Base-by-base conservation (phyloP, 345 rosid species). In the Punica granatum region DNA sequence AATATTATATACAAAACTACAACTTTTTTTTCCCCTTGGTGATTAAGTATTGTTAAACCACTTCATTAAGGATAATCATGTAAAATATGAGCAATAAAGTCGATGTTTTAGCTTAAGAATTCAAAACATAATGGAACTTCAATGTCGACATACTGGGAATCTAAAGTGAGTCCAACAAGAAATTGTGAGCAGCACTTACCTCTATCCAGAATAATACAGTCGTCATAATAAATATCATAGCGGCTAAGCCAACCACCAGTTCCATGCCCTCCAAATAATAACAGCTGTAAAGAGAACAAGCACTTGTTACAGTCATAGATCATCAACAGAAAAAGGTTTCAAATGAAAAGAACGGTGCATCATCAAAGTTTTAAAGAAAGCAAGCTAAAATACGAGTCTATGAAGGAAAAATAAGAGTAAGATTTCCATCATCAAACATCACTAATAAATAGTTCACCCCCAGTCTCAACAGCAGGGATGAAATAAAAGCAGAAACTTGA, bases 181-280 rank as follows among this genome's bases (percentile, higher is more conserved):
- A 60, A 54, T 72, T 66, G 39, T 12, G 33, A 68, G 59, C 72
- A 78, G 60, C 58, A 74, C 77, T 72, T 73, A 94, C 99, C 88
- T 81, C 99, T 81, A 70, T 94, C 99, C 76, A 94, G 82, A 69
- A 94, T 78, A 63, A 91, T 71, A 78, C 83, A 86, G 70, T 94
- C 99, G 71, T 94, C 86, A 72, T 89, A 89, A 78, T 91, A 94
- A 67, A 94, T 85, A 69, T 94, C 96, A 67, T 94, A 94, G 64
- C 97, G 98, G 77, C 93, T 94, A 71, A 94, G 80, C 99, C 97
- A 94, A 68, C 99, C 99, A 66, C 99, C 98, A 70, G 96, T 94
- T 64, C 97, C 95, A 73, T 91, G 98, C 65, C 99, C 99, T 69
- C 99, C 99, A 75, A 91, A 94, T 77, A 94, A 76, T 80, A 94